Percentiles rank a stretch among this genome's conserved stretches.
These are phyloP conservation scores for Mimosa pudica DNA, from an alignment of 306 rosid genomes.

Conservation along the genomic window DNA sequence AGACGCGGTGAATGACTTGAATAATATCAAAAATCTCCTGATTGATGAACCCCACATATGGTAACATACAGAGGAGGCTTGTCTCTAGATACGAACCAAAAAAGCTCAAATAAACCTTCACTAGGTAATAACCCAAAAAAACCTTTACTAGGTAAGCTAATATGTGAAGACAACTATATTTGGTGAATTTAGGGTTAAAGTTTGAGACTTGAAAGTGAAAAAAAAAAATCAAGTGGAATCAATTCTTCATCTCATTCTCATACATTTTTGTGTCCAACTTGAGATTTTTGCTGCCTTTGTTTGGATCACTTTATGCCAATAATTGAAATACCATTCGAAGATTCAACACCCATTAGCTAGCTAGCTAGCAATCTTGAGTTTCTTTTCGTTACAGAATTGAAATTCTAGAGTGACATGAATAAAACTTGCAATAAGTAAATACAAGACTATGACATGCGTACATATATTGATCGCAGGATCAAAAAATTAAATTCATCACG, in stretches of 20 bases:
- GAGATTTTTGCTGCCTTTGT: slow-evolving; percentile 26
- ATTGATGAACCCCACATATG: slow-evolving; percentile 37
- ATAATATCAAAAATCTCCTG: slow-evolving; percentile 46
- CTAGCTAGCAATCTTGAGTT: slow-evolving; percentile 27
- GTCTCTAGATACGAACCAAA: not conserved
- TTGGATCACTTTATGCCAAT: slow-evolving; percentile 58
- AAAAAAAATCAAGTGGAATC: slow-evolving; percentile 43
- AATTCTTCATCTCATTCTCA: slow-evolving; percentile 40
- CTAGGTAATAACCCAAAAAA: slow-evolving; percentile 41
- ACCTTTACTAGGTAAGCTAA: slow-evolving; percentile 53
- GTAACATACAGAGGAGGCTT: slow-evolving; percentile 7
- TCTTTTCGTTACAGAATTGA: slow-evolving; percentile 13
- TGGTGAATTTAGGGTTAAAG: slow-evolving; percentile 32
- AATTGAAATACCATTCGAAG: slow-evolving; percentile 85
- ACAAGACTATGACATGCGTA: not conserved
- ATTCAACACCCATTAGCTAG: slow-evolving; percentile 56
- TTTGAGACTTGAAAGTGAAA: slow-evolving; percentile 9
- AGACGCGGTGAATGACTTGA: slow-evolving; percentile 54
- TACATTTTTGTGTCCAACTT: slow-evolving; percentile 52
- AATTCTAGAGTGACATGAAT: slow-evolving; percentile 24
- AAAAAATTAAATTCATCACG: not conserved
- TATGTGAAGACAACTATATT: slow-evolving; percentile 8
- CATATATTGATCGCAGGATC: slow-evolving; percentile 4
- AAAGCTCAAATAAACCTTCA: slow-evolving; percentile 56
- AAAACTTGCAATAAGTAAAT: not conserved